A percentile compares a stretch with the other conserved stretches of the same genome.
phyloP scores from a whole-genome alignment of 1,139 yeast species.

The Saccharomycopsis crataegensis region DNA sequence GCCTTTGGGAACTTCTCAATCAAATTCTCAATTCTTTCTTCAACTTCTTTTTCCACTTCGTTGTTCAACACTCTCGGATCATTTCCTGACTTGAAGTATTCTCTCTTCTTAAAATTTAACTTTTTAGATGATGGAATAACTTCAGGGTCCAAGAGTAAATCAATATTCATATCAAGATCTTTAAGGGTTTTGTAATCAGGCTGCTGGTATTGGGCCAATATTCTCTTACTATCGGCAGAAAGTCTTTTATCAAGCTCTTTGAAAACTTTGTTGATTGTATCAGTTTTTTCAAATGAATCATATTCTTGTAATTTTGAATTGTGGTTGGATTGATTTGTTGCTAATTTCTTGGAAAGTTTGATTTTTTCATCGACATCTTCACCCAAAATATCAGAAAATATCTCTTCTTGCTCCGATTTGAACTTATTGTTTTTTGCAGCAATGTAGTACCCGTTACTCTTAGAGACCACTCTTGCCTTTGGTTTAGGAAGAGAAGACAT shows the following conservation, averaged over 20 bases:
- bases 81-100: slow-evolving; percentile 12
- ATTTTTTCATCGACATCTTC: slow-evolving; percentile 16
- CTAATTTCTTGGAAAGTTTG: slow-evolving; percentile 15
- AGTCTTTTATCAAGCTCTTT: slow-evolving; percentile 15
- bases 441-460: slow-evolving; percentile 14
- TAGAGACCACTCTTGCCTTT: slow-evolving; percentile 5
- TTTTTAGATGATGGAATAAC: slow-evolving; percentile 7
- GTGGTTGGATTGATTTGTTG: neutral
- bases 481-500: neutral
- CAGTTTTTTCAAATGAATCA: slow-evolving; percentile 2
- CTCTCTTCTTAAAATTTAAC: slow-evolving; percentile 15
- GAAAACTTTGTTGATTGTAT: slow-evolving; percentile 16
- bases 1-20: slow-evolving; percentile 18
- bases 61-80: slow-evolving; percentile 8
- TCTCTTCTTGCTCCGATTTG: slow-evolving; percentile 10
- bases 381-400: slow-evolving; percentile 16
- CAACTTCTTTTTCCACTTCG: slow-evolving; percentile 8
- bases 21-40: slow-evolving; percentile 10
- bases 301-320: neutral
- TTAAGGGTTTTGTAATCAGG: slow-evolving; percentile 13
- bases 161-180: slow-evolving; percentile 5
- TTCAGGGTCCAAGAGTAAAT: slow-evolving; percentile 12
- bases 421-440: neutral
- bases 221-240: slow-evolving; percentile 12
- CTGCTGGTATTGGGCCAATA: slow-evolving; percentile 8